These are phyloP conservation scores for Endocarpon pusillum DNA, from an alignment of 495 filamentous ascomycete genomes.

Conservation along the genomic window DNA sequence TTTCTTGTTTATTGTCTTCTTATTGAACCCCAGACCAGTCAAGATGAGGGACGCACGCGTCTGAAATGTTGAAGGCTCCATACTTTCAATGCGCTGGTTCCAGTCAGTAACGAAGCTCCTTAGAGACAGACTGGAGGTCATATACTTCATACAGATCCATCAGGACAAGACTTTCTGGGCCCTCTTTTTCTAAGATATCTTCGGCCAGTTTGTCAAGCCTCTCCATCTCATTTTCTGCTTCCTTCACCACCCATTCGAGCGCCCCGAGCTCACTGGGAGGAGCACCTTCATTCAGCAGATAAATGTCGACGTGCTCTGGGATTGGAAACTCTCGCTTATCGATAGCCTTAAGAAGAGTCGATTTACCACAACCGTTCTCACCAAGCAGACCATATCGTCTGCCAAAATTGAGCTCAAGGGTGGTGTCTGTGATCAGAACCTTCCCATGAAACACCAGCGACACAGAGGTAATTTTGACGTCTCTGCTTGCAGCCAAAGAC, in stretches of 20 bases:
- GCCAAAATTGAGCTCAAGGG: conserved; percentile 81
- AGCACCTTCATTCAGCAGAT: conserved; percentile 96
- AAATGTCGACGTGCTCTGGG: conserved; percentile 95
- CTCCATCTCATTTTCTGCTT: conserved; percentile 88
- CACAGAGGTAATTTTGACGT: conserved; percentile 90
- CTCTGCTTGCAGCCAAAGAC: conserved; percentile 64
- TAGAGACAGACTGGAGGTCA: conserved; percentile 1
- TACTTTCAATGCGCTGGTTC: conserved; percentile 81
- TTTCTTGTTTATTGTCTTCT: conserved; percentile 89
- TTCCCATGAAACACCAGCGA: conserved; percentile 94
- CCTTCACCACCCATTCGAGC: conserved; percentile 88
- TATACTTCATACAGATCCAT: conserved; percentile 93
- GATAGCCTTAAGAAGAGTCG: conserved; percentile 89
- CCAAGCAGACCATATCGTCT: conserved; percentile 89
- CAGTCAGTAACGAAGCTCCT: conserved; percentile 3
- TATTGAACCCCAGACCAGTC: conserved; percentile 99
- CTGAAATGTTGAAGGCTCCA: conserved; percentile 99
- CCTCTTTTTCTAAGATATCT: conserved; percentile 75
- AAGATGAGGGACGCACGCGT: conserved; percentile 92
- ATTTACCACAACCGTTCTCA: conserved; percentile 99
- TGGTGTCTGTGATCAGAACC: conserved; percentile 85
- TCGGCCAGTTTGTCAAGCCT: conserved; percentile 77
- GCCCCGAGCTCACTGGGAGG: conserved; percentile 76
- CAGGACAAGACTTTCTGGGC: conserved; percentile 78
- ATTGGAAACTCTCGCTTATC: conserved; percentile 85